Conservation (phyloP, 2,329 filamentous ascomycete genomes). For the Pyrenophora graminea region DNA sequence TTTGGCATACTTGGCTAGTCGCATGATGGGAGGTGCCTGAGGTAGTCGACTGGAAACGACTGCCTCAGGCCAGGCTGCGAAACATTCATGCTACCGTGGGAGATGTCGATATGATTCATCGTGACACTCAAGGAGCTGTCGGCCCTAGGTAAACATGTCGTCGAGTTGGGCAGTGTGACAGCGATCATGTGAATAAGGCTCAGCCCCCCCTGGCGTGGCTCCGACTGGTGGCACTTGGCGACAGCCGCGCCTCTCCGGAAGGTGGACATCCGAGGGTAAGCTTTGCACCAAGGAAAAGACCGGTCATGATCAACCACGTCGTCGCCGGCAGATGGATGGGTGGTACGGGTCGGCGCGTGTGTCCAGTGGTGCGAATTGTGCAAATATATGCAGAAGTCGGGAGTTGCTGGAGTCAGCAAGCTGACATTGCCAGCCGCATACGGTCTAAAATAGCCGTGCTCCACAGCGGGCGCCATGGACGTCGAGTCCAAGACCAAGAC, state of each 20-base stretch:
- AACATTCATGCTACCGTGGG: neutral
- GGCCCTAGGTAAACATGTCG: neutral
- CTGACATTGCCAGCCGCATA: conserved; percentile 4
- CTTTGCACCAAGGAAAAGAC: neutral
- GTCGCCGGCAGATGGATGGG: too few relatives aligned
- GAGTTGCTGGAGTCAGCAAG: neutral
- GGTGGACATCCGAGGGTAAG: neutral
- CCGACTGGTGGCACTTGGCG: too few relatives aligned
- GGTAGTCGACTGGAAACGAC: neutral
- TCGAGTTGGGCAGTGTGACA: too few relatives aligned
- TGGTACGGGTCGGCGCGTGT: too few relatives aligned
- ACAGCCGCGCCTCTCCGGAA: too few relatives aligned
- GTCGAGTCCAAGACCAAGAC: neutral
- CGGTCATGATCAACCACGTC: neutral
- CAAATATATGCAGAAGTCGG: too few relatives aligned
- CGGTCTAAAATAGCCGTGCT: conserved; percentile 17
- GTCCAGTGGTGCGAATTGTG: neutral
- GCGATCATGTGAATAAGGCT: too few relatives aligned
- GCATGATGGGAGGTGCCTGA: neutral
- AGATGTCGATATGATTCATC: neutral
- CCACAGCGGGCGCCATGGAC: conserved; percentile 14
- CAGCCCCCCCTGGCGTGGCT: too few relatives aligned
- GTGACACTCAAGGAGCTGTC: neutral
- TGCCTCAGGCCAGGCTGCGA: neutral
- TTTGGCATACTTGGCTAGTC: neutral